These are phyloP conservation scores for Lachancea waltii DNA, from an alignment of 805 yeast genomes.

Conservation along the genomic window DNA sequence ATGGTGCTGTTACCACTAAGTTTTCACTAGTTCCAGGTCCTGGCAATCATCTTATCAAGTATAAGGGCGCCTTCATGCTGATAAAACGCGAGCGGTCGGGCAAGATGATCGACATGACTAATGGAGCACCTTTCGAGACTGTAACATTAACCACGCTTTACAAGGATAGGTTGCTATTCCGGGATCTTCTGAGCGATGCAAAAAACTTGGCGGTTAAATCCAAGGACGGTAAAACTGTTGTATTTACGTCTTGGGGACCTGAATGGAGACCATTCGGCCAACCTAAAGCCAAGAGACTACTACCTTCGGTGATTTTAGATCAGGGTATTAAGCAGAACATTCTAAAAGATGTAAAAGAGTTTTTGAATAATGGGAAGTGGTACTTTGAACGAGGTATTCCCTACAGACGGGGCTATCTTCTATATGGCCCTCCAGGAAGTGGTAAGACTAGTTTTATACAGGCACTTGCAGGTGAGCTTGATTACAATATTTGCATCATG, in stretches of 20 bases:
- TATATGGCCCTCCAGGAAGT: constrained; percentile 96
- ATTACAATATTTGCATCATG: constrained; percentile 89
- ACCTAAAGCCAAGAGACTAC: constrained; percentile 78
- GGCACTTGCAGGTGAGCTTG: constrained; percentile 93
- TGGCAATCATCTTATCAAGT: constrained; percentile 82
- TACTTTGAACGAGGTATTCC: constrained; percentile 96
- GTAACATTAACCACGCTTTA: constrained; percentile 88
- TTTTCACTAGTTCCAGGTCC: constrained; percentile 96
- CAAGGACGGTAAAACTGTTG: constrained; percentile 88
- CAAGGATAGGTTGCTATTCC: constrained; percentile 66
- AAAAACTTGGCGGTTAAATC: constrained; percentile 71
- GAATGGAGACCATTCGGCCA: constrained; percentile 99
- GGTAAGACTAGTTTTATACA: constrained; percentile 96
- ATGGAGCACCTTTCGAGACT: constrained; percentile 93
- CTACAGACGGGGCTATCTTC: constrained; percentile 85
- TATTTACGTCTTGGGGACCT: constrained; percentile 94
- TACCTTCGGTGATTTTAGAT: constrained; percentile 84
- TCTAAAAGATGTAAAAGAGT: constrained; percentile 69
- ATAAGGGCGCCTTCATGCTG: constrained; percentile 81
- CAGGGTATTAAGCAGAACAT: constrained; percentile 61
- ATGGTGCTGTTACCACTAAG: constrained; percentile 81
- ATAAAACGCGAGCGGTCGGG: constrained; percentile 89
- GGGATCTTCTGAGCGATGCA: constrained; percentile 73
- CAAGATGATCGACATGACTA: constrained; percentile 77
- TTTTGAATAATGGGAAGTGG: constrained; percentile 78